A percentile compares a stretch with the other conserved stretches of the same genome.
phyloP scores from a whole-genome alignment of 345 rosid genomes.

The Ceriops tagal region DNA sequence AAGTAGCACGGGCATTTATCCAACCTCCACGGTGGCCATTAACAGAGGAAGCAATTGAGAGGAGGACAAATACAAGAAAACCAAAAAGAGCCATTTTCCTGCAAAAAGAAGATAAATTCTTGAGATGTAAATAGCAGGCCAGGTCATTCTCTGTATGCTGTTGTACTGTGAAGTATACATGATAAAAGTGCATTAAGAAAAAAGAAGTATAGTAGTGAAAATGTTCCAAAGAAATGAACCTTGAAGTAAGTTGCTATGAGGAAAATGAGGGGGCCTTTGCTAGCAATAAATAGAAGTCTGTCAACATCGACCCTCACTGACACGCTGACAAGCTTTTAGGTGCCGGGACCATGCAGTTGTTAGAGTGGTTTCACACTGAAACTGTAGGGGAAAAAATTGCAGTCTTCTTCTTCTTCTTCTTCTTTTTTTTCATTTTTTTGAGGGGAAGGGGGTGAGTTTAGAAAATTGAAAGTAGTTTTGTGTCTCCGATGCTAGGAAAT shows the following conservation, averaged over 20 bases:
- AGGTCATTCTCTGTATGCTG: too few species aligned
- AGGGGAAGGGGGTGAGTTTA: too few species aligned
- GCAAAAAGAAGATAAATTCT: not conserved
- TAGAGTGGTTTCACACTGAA: too few species aligned
- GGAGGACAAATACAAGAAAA: slow-evolving; percentile 22
- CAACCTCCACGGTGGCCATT: slow-evolving; percentile 42
- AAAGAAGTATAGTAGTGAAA: not conserved
- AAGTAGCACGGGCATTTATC: slow-evolving; percentile 29
- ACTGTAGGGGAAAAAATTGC: too few species aligned
- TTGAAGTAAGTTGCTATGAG: slow-evolving; percentile 26
- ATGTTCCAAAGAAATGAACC: slow-evolving; percentile 11
- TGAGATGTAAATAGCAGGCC: not conserved
- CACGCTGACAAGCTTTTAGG: slow-evolving; percentile 18
- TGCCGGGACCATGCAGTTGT: slow-evolving; percentile 30
- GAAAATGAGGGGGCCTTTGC: slow-evolving; percentile 18
- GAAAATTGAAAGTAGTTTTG: too few species aligned
- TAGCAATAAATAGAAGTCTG: slow-evolving; percentile 45
- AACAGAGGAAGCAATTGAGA: slow-evolving; percentile 28
- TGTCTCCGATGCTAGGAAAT: not conserved
- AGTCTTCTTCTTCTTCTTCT: too few species aligned
- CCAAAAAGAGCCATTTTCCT: slow-evolving; percentile 29
- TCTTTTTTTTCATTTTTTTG: too few species aligned
- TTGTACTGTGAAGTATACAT: too few species aligned
- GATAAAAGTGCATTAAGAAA: too few species aligned
- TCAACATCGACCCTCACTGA: slow-evolving; percentile 32